Evolutionary conservation across 306 rosid species (phyloP), one percentile per base, ranked within the genome.

Genomic region (Sindora glabra): DNA sequence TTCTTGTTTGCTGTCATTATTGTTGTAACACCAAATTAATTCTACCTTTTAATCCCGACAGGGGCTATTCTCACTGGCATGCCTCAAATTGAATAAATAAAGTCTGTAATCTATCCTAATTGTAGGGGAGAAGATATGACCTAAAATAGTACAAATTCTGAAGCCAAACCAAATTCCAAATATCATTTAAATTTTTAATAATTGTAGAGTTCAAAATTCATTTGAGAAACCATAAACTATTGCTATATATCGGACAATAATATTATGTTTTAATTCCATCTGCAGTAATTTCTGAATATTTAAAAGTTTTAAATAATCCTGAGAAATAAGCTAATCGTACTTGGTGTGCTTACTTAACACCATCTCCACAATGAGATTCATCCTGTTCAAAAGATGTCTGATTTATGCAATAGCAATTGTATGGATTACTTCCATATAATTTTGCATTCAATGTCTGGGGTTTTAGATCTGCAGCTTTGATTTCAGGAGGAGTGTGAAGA

Each of bases 401-500:
- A 48, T 25, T 52, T 56, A 57, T 42, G 9, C 13, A 3, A 39
- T 44, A 27, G 48, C 37, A 24, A 34, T 2, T 15, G 21, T 22
- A 22, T 12, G 39, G 50, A 26, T 16, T 53, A 40, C 47, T 30
- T 74, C 18, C 45, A 14, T 65, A 24, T 48, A 46, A 25, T 70
- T 54, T 24, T 56, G 26, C 52, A 47, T 67, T 54, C 52, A 23
- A 65, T 26, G 48, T 46, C 52, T 38, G 48, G 38, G 70, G 65
- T 56, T 68, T 65, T 51, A 49, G 29, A 49, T 48, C 10, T 34
- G 48, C 42, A 56, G 51, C 63, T 66, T 58, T 17, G 75, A 40
- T 77, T 74, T 65, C 80, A 90, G 95, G 94, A 75, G 56, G 97
- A 90, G 80, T 90, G 95, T 48, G 72, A 81, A 59, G 87, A 90